These are phyloP conservation scores for Agaricus subrufescens DNA, from an alignment of 768 basidiomycete species.

Conservation along the genomic window DNA sequence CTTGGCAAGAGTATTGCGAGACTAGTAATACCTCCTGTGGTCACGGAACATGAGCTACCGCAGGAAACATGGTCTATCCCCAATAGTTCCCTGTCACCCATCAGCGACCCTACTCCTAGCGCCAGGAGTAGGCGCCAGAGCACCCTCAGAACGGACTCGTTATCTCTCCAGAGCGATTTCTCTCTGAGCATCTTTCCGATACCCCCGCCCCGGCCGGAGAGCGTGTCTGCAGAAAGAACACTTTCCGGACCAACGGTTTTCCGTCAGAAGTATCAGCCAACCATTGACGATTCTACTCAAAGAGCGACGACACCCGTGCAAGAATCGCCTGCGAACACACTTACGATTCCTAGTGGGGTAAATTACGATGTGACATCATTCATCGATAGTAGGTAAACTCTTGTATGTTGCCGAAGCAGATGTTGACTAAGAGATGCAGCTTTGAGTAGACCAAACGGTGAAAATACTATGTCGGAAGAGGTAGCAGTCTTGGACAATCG, in stretches of 20 bases:
- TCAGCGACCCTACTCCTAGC: neutral
- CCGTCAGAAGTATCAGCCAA: neutral
- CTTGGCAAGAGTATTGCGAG: constrained; percentile 62
- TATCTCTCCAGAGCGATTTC: constrained; percentile 40
- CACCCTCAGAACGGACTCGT: constrained; percentile 5
- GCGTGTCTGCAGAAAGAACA: neutral
- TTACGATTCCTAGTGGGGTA: constrained; percentile 41
- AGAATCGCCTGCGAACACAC: constrained; percentile 14
- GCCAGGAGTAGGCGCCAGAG: constrained; percentile 4
- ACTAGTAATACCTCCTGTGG: constrained; percentile 40
- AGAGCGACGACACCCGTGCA: constrained; percentile 4
- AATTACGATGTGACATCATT: constrained; percentile 75
- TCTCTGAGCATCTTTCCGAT: constrained; percentile 69
- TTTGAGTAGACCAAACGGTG: constrained; percentile 1
- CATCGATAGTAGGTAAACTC: constrained; percentile 40
- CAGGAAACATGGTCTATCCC: neutral
- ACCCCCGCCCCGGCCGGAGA: constrained; percentile 36
- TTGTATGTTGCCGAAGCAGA: constrained; percentile 3
- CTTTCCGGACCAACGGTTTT: constrained; percentile 10
- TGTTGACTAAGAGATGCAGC: neutral
- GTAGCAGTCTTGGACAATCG: neutral
- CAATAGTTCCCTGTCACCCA: neutral
- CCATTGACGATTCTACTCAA: neutral
- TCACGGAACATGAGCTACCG: neutral
- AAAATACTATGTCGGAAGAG: neutral